These are phyloP conservation scores for Irpex rosettiformis DNA, from an alignment of 1,284 basidiomycete genomes.

Conservation along the genomic window DNA sequence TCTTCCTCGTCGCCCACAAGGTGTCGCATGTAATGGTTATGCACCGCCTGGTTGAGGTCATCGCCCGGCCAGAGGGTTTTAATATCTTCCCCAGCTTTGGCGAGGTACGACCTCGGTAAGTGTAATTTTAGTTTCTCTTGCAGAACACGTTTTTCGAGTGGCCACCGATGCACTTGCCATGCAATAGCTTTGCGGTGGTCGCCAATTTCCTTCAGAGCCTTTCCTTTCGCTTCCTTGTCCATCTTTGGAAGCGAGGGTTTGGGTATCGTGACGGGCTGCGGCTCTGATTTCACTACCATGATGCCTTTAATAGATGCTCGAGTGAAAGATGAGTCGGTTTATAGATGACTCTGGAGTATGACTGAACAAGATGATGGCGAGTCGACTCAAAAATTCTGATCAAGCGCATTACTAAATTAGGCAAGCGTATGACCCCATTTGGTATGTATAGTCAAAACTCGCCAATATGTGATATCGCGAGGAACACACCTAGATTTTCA, in stretches of 20 bases:
- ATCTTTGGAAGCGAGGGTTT: conserved; percentile 13
- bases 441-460: background rate
- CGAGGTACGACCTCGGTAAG: conserved; percentile 38
- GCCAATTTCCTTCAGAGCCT: conserved; percentile 24
- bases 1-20: conserved; percentile 7
- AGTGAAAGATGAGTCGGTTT: background rate
- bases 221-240: conserved; percentile 12
- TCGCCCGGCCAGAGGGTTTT: conserved; percentile 28
- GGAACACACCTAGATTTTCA: too few relatives aligned
- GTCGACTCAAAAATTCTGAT: conserved; percentile 1
- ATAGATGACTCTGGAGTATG: background rate
- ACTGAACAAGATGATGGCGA: background rate
- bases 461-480: too few relatives aligned
- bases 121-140: conserved; percentile 29
- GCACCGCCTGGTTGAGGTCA: conserved; percentile 39
- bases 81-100: conserved; percentile 33
- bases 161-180: conserved; percentile 34
- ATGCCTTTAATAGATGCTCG: background rate
- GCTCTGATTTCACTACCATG: conserved; percentile 20
- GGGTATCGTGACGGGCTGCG: conserved; percentile 17
- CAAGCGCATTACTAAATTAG: background rate
- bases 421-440: background rate
- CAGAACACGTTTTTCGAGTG: conserved; percentile 29
- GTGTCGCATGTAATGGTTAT: conserved; percentile 33
- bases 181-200: conserved; percentile 29